phyloP scores from a whole-genome alignment of 345 rosid genomes.

The Anacardium occidentale region DNA sequence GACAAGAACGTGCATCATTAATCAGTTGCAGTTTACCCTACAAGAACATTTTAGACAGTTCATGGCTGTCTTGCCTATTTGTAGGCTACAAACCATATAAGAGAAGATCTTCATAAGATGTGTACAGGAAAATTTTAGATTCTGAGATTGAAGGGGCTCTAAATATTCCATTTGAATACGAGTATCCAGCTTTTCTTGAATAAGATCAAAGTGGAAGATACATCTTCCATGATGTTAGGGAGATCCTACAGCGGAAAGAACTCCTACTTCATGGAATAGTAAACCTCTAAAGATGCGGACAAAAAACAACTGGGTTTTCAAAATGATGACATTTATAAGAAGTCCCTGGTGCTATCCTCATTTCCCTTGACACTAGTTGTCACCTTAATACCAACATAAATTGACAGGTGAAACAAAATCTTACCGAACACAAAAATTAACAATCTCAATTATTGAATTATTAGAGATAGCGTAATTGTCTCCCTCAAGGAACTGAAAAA shows the following conservation, averaged over 20 bases:
- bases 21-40: conserved; percentile 2
- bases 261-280: not conserved
- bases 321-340: not conserved
- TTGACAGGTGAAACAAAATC: not conserved
- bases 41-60: not conserved
- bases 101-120: not conserved
- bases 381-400: not conserved
- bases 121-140: not conserved
- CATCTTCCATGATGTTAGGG: too few relatives aligned
- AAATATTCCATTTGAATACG: not conserved
- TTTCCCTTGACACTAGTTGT: not conserved
- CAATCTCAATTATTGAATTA: too few relatives aligned
- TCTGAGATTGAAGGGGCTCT: not conserved
- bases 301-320: not conserved
- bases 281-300: not conserved
- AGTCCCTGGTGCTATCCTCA: too few relatives aligned
- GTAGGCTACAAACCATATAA: not conserved
- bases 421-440: too few relatives aligned
- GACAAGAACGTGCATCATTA: conserved; percentile 11
- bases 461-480: too few relatives aligned
- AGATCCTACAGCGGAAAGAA: not conserved
- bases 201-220: not conserved
- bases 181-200: not conserved
- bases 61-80: not conserved
- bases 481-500: not conserved